A percentile compares a stretch with the other conserved stretches of the same genome.
phyloP scores from a whole-genome alignment of 169 alveolate species.

The Pseudocohnilembus persalinus region DNA sequence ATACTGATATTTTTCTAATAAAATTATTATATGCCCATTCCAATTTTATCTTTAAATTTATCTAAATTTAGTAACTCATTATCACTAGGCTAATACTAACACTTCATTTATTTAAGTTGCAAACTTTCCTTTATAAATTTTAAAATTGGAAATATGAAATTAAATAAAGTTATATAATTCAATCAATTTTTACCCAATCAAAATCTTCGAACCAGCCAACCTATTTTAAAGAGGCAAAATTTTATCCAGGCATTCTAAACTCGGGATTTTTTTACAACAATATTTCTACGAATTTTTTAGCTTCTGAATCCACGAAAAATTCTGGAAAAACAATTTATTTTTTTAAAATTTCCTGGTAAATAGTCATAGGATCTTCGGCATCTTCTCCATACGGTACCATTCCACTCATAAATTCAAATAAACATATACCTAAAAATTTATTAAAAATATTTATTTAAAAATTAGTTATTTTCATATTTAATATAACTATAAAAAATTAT shows the following conservation, averaged over 20 bases:
- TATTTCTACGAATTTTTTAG: constrained; percentile 34
- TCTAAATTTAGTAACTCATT: too few species aligned
- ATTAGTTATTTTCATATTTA: too few species aligned
- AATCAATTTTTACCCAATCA: constrained; percentile 15
- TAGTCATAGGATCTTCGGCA: constrained; percentile 94
- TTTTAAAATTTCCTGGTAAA: constrained; percentile 58
- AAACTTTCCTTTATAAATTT: too few species aligned
- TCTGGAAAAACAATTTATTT: constrained; percentile 44
- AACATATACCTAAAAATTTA: constrained; percentile 85
- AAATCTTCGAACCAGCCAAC: constrained; percentile 11
- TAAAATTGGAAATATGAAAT: too few species aligned
- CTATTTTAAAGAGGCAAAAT: constrained; percentile 3
- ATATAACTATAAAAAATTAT: too few species aligned
- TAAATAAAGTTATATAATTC: too few species aligned
- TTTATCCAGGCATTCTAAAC: constrained; percentile 32
- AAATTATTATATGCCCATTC: too few species aligned
- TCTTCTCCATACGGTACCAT: constrained; percentile 97
- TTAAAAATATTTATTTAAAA: constrained; percentile 25
- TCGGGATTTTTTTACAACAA: constrained; percentile 55
- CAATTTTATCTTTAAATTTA: too few species aligned
- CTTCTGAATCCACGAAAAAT: constrained; percentile 48
- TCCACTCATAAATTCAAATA: constrained; percentile 97
- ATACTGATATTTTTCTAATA: too few species aligned
- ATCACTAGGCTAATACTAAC: too few species aligned
- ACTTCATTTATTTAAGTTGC: too few species aligned